These are phyloP conservation scores for Russula abietina DNA, from an alignment of 768 basidiomycete genomes.

Conservation along the genomic window DNA sequence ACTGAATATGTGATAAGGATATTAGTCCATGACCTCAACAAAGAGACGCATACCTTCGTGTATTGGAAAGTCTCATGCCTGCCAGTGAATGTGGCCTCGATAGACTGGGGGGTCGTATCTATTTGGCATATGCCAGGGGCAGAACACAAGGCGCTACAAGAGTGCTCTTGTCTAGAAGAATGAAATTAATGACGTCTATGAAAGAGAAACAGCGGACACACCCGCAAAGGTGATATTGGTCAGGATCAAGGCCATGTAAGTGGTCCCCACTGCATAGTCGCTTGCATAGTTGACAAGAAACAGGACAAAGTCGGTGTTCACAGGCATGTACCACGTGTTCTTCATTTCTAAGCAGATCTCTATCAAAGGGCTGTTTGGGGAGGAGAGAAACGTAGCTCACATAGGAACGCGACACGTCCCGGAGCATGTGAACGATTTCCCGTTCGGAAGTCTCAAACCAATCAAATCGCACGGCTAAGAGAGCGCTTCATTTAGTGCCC, in stretches of 20 bases:
- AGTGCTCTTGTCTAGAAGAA: conserved; percentile 44
- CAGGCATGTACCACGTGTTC: conserved; percentile 46
- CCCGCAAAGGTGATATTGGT: conserved; percentile 54
- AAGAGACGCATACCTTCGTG: conserved; percentile 45
- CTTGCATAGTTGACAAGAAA: conserved; percentile 50
- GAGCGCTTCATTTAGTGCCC: neutral
- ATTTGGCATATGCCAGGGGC: conserved; percentile 52
- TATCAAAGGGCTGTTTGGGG: neutral
- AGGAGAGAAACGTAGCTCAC: conserved; percentile 4
- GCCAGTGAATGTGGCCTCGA: conserved; percentile 58
- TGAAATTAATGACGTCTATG: neutral
- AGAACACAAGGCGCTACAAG: conserved; percentile 40
- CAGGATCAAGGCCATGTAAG: conserved; percentile 43
- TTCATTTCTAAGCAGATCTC: conserved; percentile 36
- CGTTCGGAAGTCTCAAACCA: conserved; percentile 14
- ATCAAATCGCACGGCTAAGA: conserved; percentile 22
- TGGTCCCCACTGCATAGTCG: conserved; percentile 46
- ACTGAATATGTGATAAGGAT: conserved; percentile 31
- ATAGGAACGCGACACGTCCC: conserved; percentile 17
- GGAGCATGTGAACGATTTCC: conserved; percentile 15
- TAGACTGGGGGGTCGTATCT: conserved; percentile 51
- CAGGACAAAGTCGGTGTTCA: conserved; percentile 47
- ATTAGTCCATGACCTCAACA: neutral
- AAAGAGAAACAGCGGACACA: conserved; percentile 26
- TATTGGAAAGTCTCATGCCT: conserved; percentile 56